Evolutionary conservation across 306 rosid genomes (phyloP), one percentile per base, ranked within the genome.

Genomic region (Pyrus communis): DNA sequence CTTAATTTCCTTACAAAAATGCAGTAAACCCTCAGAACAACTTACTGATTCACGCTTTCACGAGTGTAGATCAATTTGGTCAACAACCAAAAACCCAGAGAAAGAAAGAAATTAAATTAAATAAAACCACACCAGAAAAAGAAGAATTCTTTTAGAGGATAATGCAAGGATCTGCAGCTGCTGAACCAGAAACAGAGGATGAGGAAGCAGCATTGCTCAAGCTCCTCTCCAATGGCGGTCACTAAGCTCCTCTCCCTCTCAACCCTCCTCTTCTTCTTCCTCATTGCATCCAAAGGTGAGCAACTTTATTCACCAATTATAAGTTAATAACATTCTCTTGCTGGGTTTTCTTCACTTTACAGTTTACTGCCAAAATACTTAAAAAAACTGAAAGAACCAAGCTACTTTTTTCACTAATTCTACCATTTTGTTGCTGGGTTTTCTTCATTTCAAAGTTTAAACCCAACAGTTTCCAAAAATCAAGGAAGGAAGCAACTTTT

Each of bases 81-180:
- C 60, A 69, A 69, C 84, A 18, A 30, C 64, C 55, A 13, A 82
- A 15, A 73, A 72, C 79, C 87, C 82, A 60, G 75, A 73, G n/a
- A 17, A 28, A 27, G 4, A 49, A 33, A 58, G 4, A 18, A 35
- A 43, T 15, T 4, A 0, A 7, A 67, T 3, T 49, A 49, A 64
- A n/a, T 2, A 33, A 38, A 21, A 58, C 35, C 17, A 1, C 54
- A 15, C 7, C 71, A 54, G 9, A 35, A 77, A 75, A 65, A 66
- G 22, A 33, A 70, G 45, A 28, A 46, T 40, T 19, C 43, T 28
- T 79, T 51, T 45, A 57, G 52, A 85, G 71, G 86, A 89, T 88
- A 78, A 93, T 93, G 98, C 98, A 88, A 89, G 97, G 69, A 76
- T 83, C 87, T 85, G 71, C 28, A 74, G 82, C 81, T 65, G 82